Base-by-base conservation (phyloP, 805 yeast genomes). In the Barnettozyma wickerhamii region DNA sequence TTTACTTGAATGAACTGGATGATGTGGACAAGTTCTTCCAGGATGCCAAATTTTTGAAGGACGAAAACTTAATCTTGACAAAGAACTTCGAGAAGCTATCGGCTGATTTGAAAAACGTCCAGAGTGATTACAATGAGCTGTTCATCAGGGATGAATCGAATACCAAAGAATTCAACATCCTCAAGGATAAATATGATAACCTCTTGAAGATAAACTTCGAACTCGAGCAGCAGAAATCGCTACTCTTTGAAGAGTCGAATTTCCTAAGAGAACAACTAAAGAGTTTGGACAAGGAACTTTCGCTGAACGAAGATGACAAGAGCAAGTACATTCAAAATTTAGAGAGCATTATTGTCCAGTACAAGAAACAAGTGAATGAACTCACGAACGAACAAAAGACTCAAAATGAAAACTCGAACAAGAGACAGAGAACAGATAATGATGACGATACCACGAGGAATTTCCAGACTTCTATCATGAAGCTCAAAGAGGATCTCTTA, bases 231-330 rank as follows among this genome's bases (percentile, higher is more conserved):
- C 81, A 79, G 42, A 69, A 69, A 38, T 52, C 64, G 3, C 61
- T 82, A 32, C 72, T 80, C n/a, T 52, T 64, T 19, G 77, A 75
- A 46, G 90, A 84, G 52, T 71, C 79, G 21, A 75, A 69, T 40
- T 69, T 79, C 42, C 60, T 84, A 39, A 65, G 84, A 43, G 68
- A 67, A 30, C 81, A 79, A 57, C 55, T 83, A 37, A 72, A 77
- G 40, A 70, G 69, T 23, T 55, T 75, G 34, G 81, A 75, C 43
- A 52, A 56, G 10, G 50, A 55, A 30, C 56, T 56, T 17, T 39
- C 51, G 7, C 32, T 44, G 23, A 48, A 48, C 27, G 48, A 49
- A n/a, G 42, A 50, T 21, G 55, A 52, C 9, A 51, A 49, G 31
- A 41, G 51, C 12, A 37, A 41, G 12, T 51, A 56, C 33, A 49